phyloP scores from a whole-genome alignment of 2,329 filamentous ascomycete genomes.

The Podosphaera xanthii region DNA sequence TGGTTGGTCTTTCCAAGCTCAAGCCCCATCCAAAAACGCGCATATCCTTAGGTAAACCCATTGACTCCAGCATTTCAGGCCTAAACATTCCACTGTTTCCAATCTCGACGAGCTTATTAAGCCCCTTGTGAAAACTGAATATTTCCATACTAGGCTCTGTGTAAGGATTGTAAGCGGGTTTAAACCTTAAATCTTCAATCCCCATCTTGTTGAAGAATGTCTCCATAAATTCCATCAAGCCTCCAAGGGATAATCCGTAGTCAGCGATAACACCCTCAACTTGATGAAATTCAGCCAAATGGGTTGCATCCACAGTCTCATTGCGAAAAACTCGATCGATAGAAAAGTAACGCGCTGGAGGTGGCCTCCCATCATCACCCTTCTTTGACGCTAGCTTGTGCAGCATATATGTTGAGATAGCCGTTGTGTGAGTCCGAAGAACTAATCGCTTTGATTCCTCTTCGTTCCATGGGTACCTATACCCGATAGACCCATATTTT shows the following conservation, averaged over 20 bases:
- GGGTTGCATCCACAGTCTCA: slow-evolving; percentile 89
- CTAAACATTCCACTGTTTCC: slow-evolving; percentile 98
- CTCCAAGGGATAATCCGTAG: slow-evolving; percentile 77
- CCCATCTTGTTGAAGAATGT: slow-evolving; percentile 96
- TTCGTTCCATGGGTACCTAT: slow-evolving; percentile 80
- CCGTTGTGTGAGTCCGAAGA: slow-evolving; percentile 87
- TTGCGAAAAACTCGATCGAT: slow-evolving; percentile 98
- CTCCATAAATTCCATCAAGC: slow-evolving; percentile 82
- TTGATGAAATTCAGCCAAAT: slow-evolving; percentile 95
- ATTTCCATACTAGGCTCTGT: slow-evolving; percentile 97
- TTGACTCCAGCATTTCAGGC: slow-evolving; percentile 86
- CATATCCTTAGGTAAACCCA: slow-evolving; percentile 83
- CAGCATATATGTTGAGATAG: slow-evolving; percentile 74
- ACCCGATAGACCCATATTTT: slow-evolving; percentile 86
- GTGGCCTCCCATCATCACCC: slow-evolving; percentile 42
- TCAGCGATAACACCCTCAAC: slow-evolving; percentile 97
- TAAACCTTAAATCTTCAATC: slow-evolving; percentile 70
- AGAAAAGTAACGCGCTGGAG: slow-evolving; percentile 79
- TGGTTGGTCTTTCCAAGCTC: slow-evolving; percentile 79
- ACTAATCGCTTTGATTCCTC: slow-evolving; percentile 75
- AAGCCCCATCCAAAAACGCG: slow-evolving; percentile 87
- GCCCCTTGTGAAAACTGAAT: slow-evolving; percentile 77
- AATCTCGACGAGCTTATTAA: slow-evolving; percentile 86
- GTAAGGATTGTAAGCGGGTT: slow-evolving; percentile 90
- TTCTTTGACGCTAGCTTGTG: slow-evolving; percentile 70